These are phyloP conservation scores for Juncus effusus DNA, from an alignment of 176 grass and related monocot species.

Conservation along the genomic window DNA sequence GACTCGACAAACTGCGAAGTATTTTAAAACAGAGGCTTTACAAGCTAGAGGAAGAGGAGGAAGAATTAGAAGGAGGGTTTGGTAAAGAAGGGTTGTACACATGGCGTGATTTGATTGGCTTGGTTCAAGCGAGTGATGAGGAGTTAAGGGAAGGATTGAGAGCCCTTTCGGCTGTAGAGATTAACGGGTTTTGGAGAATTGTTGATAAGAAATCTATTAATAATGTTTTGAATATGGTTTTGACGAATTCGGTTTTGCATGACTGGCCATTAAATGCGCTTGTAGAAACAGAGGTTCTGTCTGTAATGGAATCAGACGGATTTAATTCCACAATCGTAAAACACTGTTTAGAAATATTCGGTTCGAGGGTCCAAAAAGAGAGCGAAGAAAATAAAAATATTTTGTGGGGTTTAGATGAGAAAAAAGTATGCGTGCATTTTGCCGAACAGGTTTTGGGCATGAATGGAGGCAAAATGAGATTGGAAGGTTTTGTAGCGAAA, in stretches of 20 bases:
- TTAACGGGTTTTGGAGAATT: conserved; percentile 85
- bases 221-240: conserved; percentile 69
- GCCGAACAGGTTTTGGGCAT: conserved; percentile 40
- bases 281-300: conserved; percentile 50
- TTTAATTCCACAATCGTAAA: conserved; percentile 48
- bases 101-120: conserved; percentile 57
- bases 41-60: conserved; percentile 68
- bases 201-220: conserved; percentile 45
- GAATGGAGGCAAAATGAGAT: conserved; percentile 66
- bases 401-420: conserved; percentile 63
- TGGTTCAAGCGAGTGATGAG: conserved; percentile 80
- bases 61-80: conserved; percentile 38
- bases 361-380: conserved; percentile 23
- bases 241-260: conserved; percentile 76
- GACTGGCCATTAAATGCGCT: conserved; percentile 70
- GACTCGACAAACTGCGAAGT: conserved; percentile 60
- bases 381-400: conserved; percentile 23
- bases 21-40: conserved; percentile 66
- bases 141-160: conserved; percentile 68
- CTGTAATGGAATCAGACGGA: conserved; percentile 69
- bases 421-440: conserved; percentile 58
- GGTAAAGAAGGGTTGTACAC: conserved; percentile 48
- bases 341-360: conserved; percentile 67
- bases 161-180: conserved; percentile 53
- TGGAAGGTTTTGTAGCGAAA: conserved; percentile 63